Conservation (phyloP, 2,329 filamentous ascomycete genomes). For the Samsoniella hepiali region DNA sequence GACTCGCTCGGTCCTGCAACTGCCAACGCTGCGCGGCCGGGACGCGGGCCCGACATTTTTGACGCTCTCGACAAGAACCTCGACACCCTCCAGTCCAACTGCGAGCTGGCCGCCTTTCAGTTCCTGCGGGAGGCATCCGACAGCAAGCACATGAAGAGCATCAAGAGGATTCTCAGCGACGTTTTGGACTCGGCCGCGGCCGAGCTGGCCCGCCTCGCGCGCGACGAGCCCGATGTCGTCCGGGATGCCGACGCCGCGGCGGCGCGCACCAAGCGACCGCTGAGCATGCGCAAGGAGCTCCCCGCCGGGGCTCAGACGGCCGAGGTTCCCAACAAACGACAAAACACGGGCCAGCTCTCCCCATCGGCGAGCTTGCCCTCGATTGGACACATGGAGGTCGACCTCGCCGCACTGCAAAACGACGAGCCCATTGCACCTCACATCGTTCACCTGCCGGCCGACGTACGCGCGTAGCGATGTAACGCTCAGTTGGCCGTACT, state of each 20-base stretch:
- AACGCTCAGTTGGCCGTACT: not conserved
- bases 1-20: slow-evolving; percentile 24
- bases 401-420: slow-evolving; percentile 4
- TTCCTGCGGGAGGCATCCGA: slow-evolving; percentile 87
- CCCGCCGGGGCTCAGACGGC: slow-evolving; percentile 29
- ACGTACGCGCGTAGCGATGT: not conserved
- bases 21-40: slow-evolving; percentile 24
- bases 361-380: slow-evolving; percentile 4
- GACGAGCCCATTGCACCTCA: not conserved
- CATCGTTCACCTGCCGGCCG: not conserved
- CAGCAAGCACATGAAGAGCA: slow-evolving; percentile 67
- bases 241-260: slow-evolving; percentile 40
- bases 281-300: slow-evolving; percentile 50
- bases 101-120: slow-evolving; percentile 83
- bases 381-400: slow-evolving; percentile 16
- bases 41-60: slow-evolving; percentile 48
- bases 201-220: slow-evolving; percentile 55
- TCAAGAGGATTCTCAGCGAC: slow-evolving; percentile 61
- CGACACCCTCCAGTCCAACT: slow-evolving; percentile 75
- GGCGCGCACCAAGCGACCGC: slow-evolving; percentile 49
- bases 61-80: slow-evolving; percentile 75
- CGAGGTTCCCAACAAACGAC: slow-evolving; percentile 24
- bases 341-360: slow-evolving; percentile 16
- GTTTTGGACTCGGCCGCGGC: slow-evolving; percentile 59
- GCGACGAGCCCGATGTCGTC: slow-evolving; percentile 48